Evolutionary conservation across 768 basidiomycete species (phyloP), one percentile per base, ranked within the genome.

Genomic region (Agaricus blazei): DNA sequence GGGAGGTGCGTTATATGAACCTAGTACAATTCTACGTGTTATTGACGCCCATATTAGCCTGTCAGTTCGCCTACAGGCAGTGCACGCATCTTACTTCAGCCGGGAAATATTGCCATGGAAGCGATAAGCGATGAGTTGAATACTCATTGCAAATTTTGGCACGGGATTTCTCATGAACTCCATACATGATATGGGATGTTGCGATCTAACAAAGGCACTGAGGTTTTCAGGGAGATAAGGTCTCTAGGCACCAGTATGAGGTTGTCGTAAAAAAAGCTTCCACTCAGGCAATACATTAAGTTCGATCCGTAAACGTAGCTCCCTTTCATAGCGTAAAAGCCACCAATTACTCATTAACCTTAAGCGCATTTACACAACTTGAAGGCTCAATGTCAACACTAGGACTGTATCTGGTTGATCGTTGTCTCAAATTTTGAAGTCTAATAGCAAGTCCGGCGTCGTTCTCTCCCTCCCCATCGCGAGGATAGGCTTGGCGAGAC

Each of bases 251-350:
- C 91, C 14, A 9, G 15, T 8, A 36, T 12, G 19, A 50, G 60
- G 44, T 34, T 11, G 58, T 27, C 19, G 19, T 19, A 19, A n/a
- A 47, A 6, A 19, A 48, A 8, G 14, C 37, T 38, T 23, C 36
- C 14, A n/a, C 28, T 75, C 84, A 42, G 57, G 90, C 91, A 80
- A 70, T 93, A 88, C 48, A 94, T 82, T 48, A 93, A 74, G 58
- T 93, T 89, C 41, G 93, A 76, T 8, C 91, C 92, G 61, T 85
- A 81, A 31, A 93, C 80, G 61, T 94, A 94, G 0, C 84, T 80
- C 62, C 77, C 82, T 70, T 94, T 92, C 0, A 90, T 93, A 54
- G 87, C 83, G 60, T 82, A 84, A 59, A 94, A 87, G 76, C 74
- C 26, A 48, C 81, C 77, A 62, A 83, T 75, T 1, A 70, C 61